Evolutionary conservation across 2,329 filamentous ascomycete species (phyloP), one percentile per base, ranked within the genome.

Genomic region (Laburnicola sp.): DNA sequence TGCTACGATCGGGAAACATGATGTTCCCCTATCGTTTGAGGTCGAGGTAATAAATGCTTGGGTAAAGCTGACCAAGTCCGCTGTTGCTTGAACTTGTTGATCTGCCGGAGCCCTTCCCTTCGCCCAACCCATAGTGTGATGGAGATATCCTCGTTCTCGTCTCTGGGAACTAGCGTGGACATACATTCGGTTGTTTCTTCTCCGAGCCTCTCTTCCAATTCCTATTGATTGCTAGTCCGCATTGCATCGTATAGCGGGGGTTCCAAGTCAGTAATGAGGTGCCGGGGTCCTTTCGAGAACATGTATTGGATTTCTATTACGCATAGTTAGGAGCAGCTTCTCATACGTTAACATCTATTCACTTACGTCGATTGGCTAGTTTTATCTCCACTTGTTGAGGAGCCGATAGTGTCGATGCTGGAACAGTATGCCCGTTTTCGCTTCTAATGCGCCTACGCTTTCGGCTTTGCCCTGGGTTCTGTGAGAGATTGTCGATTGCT

Each of bases 21-120:
- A 39, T 23, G 26, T 43, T 30, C 40, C 40, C 28, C n/a, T 2
- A 28, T 22, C 6, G 6, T 43, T 23, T 43, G 25, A 27, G 25
- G 40, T 32, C 7, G 40, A 43, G 26, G 40, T 43, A 21, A 43
- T 43, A 27, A 21, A 30, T 27, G 40, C 25, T 21, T 43, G 6
- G 25, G 40, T 32, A 43, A 43, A 43, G 40, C 22, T 43, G 40
- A 43, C 40, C 40, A 43, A 43, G 28, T 43, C n/a, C 22, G 23
- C 25, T 43, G 6, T 27, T 23, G 6, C 5, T 27, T 32, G 16
- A 43, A 32, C 28, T 22, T 30, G n/a, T 43, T 21, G 4, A 27
- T 28, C 6, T 23, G n/a, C 27, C 40, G 25, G 27, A 23, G 28
- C 21, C 42, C 42, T 25, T 45, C 42, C 21, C 30, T 35, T n/a